Percentiles rank a stretch among this genome's conserved stretches.
phyloP scores from a whole-genome alignment of 225 moss, liverwort and hornwort species.

The Pseudoscleropodium purum region DNA sequence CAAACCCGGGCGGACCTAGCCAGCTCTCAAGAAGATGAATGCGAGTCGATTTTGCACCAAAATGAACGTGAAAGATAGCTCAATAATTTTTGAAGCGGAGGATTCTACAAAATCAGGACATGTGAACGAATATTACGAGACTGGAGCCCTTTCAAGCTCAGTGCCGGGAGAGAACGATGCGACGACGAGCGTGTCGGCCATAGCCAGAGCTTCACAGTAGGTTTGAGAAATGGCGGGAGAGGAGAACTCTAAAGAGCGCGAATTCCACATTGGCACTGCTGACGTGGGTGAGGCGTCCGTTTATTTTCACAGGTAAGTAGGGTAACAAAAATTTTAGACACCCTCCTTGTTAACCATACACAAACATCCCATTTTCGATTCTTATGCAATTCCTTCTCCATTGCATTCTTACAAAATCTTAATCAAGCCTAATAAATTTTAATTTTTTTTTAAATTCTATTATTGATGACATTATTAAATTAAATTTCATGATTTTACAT shows the following conservation, averaged over 20 bases:
- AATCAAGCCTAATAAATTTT: background rate
- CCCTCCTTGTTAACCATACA: no score
- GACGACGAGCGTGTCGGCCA: background rate
- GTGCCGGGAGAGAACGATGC: background rate
- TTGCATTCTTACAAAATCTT: no score
- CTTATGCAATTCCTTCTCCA: background rate
- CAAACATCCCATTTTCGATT: background rate
- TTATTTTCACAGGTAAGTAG: background rate
- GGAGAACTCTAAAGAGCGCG: background rate
- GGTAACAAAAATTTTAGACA: background rate
- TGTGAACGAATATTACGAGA: background rate
- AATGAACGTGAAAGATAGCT: background rate
- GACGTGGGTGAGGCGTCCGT: background rate
- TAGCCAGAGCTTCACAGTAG: background rate
- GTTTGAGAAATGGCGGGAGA: background rate
- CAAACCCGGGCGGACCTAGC: background rate
- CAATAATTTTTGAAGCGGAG: background rate
- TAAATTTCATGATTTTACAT: background rate
- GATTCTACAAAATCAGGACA: background rate
- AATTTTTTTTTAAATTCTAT: background rate
- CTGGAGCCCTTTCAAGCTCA: background rate
- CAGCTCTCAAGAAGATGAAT: background rate
- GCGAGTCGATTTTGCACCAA: background rate
- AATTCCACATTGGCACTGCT: background rate
- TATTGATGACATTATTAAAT: no score